phyloP scores from a whole-genome alignment of 371 early-diverging fungal species.

The Syncephalastrum sp. region DNA sequence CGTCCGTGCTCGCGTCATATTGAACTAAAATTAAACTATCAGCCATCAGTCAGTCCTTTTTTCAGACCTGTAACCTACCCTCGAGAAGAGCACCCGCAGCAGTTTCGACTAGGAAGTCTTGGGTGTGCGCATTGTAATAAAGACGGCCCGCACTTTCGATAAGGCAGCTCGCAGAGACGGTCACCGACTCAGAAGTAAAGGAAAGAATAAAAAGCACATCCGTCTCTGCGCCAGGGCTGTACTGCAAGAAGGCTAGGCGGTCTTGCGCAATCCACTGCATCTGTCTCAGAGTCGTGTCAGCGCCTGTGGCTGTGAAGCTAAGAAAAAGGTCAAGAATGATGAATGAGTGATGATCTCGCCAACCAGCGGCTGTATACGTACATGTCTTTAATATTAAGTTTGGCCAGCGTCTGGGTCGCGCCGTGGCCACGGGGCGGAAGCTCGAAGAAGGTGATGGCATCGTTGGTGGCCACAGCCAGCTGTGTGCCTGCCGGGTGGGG shows the following conservation, averaged over 20 bases:
- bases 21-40: conserved; percentile 8
- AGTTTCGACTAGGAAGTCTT: conserved; percentile 50
- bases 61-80: conserved; percentile 16
- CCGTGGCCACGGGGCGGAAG: conserved; percentile 38
- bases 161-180: no score
- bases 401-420: conserved; percentile 12
- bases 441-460: conserved; percentile 49
- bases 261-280: conserved; percentile 33
- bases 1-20: neutral
- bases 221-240: conserved; percentile 22
- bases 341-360: neutral
- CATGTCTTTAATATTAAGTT: conserved; percentile 7
- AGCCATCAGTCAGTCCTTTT: neutral
- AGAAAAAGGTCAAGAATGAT: no score
- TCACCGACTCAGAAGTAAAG: no score
- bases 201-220: conserved; percentile 25
- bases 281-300: no score
- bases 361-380: neutral
- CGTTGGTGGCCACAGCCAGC: conserved; percentile 64
- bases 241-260: conserved; percentile 28
- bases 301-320: no score
- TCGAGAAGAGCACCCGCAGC: conserved; percentile 43
- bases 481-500: conserved; percentile 60
- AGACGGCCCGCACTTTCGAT: conserved; percentile 17
- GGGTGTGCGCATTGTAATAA: conserved; percentile 24